Base-by-base conservation (phyloP, 2,329 filamentous ascomycete genomes). In the Chaetomium globosum region DNA sequence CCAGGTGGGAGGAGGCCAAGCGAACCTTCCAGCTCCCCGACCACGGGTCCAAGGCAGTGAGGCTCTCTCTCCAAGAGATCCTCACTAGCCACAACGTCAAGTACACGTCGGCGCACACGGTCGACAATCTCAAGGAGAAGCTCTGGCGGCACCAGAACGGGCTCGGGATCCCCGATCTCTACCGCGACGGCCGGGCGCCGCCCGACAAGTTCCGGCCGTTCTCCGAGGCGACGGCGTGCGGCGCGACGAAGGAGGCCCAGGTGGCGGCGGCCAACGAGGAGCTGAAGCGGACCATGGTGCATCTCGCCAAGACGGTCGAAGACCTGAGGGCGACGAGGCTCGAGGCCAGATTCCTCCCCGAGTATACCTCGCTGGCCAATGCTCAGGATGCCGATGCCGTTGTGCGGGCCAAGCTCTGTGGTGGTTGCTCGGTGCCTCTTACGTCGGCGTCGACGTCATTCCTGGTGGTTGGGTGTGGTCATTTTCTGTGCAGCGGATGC, bases 401-500 rank as follows among this genome's bases (percentile, higher is more conserved):
- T 9, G 19, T 52, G 13, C n/a, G 26, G 51, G 12, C 2, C 8
- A 56, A 59, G 49, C 1, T 4, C 12, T 67, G 67, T 48, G 13
- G 36, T 10, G 19, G 52, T 23, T 67, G 65, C 56, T 9, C 5
- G 4, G 12, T n/a, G 19, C 51, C 30, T 4, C 56, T 67, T n/a
- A 2, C 4, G 7, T 65, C 63, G 3, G 48, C 56, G n/a, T 39
- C 56, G 5, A 28, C 60, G 1, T 64, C 68, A 7, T 69, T 66
- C 48, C 46, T 74, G 10, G 69, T 73, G 7, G 66, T 73, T 7
- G 68, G 67, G 6, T 75, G 74, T 52, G 73, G 74, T 1, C 74
- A 75, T 60, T 51, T 71, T 19, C 48, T 73, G 19, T 75, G 74
- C 66, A 13, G 46, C 7, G 2, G 31, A 3, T 74, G 72, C 68